Evolutionary conservation across 2,329 filamentous ascomycete genomes (phyloP), one percentile per base, ranked within the genome.

Genomic region (Monosporascus sp.): DNA sequence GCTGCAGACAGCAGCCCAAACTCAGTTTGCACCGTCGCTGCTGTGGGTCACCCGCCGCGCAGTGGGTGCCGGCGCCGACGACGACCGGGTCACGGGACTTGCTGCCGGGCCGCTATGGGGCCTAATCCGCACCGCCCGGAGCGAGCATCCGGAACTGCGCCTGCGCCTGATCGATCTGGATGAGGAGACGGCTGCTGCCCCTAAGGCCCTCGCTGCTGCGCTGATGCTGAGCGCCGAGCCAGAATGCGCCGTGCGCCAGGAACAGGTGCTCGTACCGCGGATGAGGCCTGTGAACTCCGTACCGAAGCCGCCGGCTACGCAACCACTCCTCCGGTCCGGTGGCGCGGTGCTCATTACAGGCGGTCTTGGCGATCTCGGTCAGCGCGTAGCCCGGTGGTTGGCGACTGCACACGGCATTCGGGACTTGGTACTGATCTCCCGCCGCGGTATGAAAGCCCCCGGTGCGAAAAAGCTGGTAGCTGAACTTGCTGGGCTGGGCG

Each of bases 321-420:
- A 50, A 41, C 49, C 19, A 35, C 49, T 61, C 44, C 24, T 63
- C 9, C 60, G 64, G 35, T 0, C 49, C 4, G 63, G 63, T 38
- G 64, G 64, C 8, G 64, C 63, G 19, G 62, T 67, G 2, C 53
- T 67, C 9, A 58, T 67, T 26, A 67, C 62, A 24, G 65, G 64
- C 11, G 65, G 63, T 7, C 58, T 67, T 26, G 64, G 65, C 17
- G 46, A 60, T 54, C 54, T 68, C 24, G 65, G 65, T 27, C 43
- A 52, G 19, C 61, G 53, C 35, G 58, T 66, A 43, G 65, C 65
- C 3, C 51, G 53, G 22, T 62, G 63, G 58, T 57, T 68, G 46
- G 63, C 52, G 11, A 58, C 38, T 19, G 22, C 50, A 1, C 64
- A 67, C 52, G 58, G 52, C 43, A 52, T 67, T 44, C 59, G 62